A percentile compares a stretch with the other conserved stretches of the same genome.
phyloP scores from a whole-genome alignment of 495 filamentous ascomycete genomes.

The Extremus antarcticus region DNA sequence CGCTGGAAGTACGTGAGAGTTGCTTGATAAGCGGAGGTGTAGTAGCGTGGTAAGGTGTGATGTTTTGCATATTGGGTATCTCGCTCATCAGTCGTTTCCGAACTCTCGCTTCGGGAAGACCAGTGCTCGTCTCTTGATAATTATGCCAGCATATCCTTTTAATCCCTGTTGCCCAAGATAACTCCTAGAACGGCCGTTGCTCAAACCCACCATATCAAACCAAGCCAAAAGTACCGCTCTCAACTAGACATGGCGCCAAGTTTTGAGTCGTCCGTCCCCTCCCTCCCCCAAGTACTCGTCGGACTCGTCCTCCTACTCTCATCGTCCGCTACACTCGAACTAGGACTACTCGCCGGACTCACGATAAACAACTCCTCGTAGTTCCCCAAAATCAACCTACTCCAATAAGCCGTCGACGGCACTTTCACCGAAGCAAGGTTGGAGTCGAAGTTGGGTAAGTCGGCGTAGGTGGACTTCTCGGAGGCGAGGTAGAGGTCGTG shows the following conservation, averaged over 20 bases:
- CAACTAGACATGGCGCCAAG: not conserved
- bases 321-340: constrained; percentile 6
- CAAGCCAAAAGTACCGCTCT: not conserved
- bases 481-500: constrained; percentile 29
- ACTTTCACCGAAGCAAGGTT: constrained; percentile 30
- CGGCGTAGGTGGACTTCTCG: constrained; percentile 22
- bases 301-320: not conserved
- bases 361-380: constrained; percentile 32
- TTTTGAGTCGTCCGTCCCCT: not conserved
- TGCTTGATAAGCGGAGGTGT: too few relatives aligned
- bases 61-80: too few relatives aligned
- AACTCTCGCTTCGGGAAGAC: too few relatives aligned
- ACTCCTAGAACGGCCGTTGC: not conserved
- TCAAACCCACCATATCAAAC: not conserved
- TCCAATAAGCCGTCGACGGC: constrained; percentile 28
- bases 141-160: too few relatives aligned
- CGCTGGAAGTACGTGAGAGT: not conserved
- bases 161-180: too few relatives aligned
- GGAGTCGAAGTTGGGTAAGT: constrained; percentile 29
- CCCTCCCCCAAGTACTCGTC: not conserved
- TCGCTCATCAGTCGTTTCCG: too few relatives aligned
- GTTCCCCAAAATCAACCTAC: constrained; percentile 25
- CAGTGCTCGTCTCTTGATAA: too few relatives aligned
- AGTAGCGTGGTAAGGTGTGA: too few relatives aligned
- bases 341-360: constrained; percentile 22